Evolutionary conservation across 495 filamentous ascomycete genomes (phyloP), one percentile per base, ranked within the genome.

Genomic region (Mytilinidion resinicola): DNA sequence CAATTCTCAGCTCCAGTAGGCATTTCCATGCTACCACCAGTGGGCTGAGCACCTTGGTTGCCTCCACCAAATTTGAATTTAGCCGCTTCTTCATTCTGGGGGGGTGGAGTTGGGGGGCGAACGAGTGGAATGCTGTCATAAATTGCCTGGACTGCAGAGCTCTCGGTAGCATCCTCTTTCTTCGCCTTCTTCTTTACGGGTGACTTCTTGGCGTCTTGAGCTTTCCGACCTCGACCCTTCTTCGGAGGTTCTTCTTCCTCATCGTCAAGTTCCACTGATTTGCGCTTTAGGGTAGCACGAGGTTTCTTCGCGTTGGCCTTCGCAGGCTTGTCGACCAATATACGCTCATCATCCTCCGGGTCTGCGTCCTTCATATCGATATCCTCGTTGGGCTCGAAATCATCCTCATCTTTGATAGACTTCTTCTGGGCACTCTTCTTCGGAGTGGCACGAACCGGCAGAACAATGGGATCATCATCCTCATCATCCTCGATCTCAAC

Each of bases 1-100:
- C 93, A 99, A 63, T 96, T 91, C 14, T 93, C 88, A 51, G 83
- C 85, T 8, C 93, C 93, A 30, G 79, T 78, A 10, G 93, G 93
- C 51, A 93, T 73, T n/a, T 91, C 89, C 55, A 77, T 85, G 37
- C 82, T 77, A 46, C 80, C 82, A 39, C 87, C 82, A 5, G 85
- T 79, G 56, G 63, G 69, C 10, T 75, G 73, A 72, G 58, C 49
- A 11, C 47, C 55, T 19, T 51, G 48, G 19, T 30, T 51, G 30
- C 50, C 63, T 49, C 58, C 61, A 8, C 63, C 63, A n/a, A 12
- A 86, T 66, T 91, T 81, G 65, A 91, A 97, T 65, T 95, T 96
- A 46, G 72, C 74, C 53, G 61, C 59, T 71, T 72, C 72, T 58
- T 82, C 78, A 9, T 51, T 41, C 3, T 77, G 55, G 78, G 84